phyloP scores from a whole-genome alignment of 2,329 filamentous ascomycete species.

The Ramularia endophylla region DNA sequence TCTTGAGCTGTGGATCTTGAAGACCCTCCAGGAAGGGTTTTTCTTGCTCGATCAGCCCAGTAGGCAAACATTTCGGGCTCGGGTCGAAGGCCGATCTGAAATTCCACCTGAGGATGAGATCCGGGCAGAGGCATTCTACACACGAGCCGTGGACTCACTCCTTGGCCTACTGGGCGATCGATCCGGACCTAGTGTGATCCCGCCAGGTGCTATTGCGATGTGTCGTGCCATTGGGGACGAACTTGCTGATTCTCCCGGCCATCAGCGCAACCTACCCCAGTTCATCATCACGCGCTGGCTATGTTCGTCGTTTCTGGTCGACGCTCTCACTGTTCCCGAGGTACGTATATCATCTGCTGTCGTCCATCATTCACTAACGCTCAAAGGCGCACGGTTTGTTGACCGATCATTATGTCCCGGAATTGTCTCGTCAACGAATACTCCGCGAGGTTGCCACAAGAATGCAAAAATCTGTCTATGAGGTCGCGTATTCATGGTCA shows the following conservation, averaged over 20 bases:
- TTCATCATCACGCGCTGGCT: slow-evolving; percentile 90
- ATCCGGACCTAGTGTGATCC: slow-evolving; percentile 71
- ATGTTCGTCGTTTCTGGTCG: slow-evolving; percentile 79
- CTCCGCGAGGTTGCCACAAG: slow-evolving; percentile 70
- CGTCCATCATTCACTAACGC: slow-evolving; percentile 27
- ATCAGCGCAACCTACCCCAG: slow-evolving; percentile 64
- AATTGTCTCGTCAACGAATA: slow-evolving; percentile 75
- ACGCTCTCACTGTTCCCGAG: slow-evolving; percentile 84
- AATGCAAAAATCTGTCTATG: slow-evolving; percentile 71
- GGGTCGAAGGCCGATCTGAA: slow-evolving; percentile 65
- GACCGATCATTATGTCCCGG: slow-evolving; percentile 85
- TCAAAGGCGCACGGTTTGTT: slow-evolving; percentile 56
- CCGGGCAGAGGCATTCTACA: slow-evolving; percentile 82
- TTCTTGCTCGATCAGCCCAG: slow-evolving; percentile 84
- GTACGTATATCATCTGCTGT: slow-evolving; percentile 38
- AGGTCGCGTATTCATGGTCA: slow-evolving; percentile 65
- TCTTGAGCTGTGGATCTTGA: slow-evolving; percentile 92
- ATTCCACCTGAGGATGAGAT: slow-evolving; percentile 68
- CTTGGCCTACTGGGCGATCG: slow-evolving; percentile 84
- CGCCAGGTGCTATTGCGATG: slow-evolving; percentile 76
- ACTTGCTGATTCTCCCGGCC: slow-evolving; percentile 55
- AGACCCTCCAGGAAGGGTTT: slow-evolving; percentile 84
- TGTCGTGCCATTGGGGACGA: slow-evolving; percentile 77
- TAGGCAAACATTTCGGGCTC: slow-evolving; percentile 62
- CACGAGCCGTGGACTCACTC: slow-evolving; percentile 69